Evolutionary conservation across 179 eudicot genomes (phyloP).

Genomic region (Camellia oleifera): DNA sequence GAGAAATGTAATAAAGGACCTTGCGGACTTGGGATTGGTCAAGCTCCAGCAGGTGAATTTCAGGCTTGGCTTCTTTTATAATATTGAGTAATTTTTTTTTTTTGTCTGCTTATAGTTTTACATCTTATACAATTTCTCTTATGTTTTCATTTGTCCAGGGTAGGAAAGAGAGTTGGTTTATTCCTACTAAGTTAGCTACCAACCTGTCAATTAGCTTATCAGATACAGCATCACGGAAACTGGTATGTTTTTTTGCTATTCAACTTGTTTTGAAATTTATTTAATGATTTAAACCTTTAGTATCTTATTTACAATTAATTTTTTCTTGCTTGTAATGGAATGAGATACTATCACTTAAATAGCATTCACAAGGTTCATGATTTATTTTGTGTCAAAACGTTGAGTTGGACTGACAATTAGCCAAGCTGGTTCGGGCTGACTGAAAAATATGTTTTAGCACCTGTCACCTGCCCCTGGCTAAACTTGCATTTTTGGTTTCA

Average conservation of each 20-base stretch:
- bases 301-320: background rate
- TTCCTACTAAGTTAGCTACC: constrained; percentile 90
- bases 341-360: background rate
- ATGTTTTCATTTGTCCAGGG: constrained; percentile 51
- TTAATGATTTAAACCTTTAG: background rate
- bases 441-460: background rate
- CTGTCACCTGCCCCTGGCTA: background rate
- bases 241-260: constrained; percentile 42
- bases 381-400: background rate
- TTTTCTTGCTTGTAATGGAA: background rate
- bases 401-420: background rate
- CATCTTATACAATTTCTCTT: constrained; percentile 10
- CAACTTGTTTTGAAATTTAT: background rate
- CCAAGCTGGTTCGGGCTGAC: background rate
- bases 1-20: constrained; percentile 63
- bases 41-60: constrained; percentile 85
- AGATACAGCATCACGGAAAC: constrained; percentile 77
- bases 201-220: constrained; percentile 90
- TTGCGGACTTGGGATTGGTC: constrained; percentile 87
- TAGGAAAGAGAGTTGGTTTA: constrained; percentile 93
- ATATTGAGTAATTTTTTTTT: background rate
- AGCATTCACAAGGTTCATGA: background rate
- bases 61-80: constrained; percentile 2
- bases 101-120: too few species aligned
- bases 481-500: background rate